Base-by-base conservation (phyloP, 257 asterid species). In the Catharanthus roseus region DNA sequence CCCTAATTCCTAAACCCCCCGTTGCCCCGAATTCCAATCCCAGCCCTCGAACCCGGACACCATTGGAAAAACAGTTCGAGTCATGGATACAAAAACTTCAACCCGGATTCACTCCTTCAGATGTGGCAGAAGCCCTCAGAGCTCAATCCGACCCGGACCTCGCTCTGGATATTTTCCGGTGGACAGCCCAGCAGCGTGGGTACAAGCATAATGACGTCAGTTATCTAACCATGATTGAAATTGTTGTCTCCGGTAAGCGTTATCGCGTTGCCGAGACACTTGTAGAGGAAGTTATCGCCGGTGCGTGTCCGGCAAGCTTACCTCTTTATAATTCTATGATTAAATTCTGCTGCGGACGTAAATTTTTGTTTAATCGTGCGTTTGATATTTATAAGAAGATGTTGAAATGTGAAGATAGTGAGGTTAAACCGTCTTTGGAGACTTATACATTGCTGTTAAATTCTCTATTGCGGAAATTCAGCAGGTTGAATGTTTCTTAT, bases 81-180 rank as follows among this genome's bases (percentile, higher is more conserved):
- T 73, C 96, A 69, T 88, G 93, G 90, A 83, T 87, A 67, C 86
- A 82, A 69, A 77, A 80, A 56, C 98, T 92, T 62, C 84, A 77
- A 79, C 92, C 96, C n/a, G 96, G 98, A 2, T 93, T 93, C 85
- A 85, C 89, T 61, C 91, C 84, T 53, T 71, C 84, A 72, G 95
- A 93, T 80, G 97, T 93, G 55, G 81, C 75, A 65, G 76, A 76
- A 28, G 91, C 95, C 65, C 86, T 93, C 62, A 80, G 49, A 1
- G 78, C 93, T 77, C 97, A 91, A 74, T 60, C 89, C 49, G 96
- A 93, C 85, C 95, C 97, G 21, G 99, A 91, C 79, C 79, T 91
- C 29, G 93, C 99, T 51, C 93, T 91, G 72, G 99, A 91, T 82
- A 89, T 93, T 26, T 93, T 93, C 88, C 95, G 97, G 6, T 93